Percentiles rank a stretch among this genome's conserved stretches.
Conservation (phyloP, 768 basidiomycete genomes). For the Lyophyllum atratum region DNA sequence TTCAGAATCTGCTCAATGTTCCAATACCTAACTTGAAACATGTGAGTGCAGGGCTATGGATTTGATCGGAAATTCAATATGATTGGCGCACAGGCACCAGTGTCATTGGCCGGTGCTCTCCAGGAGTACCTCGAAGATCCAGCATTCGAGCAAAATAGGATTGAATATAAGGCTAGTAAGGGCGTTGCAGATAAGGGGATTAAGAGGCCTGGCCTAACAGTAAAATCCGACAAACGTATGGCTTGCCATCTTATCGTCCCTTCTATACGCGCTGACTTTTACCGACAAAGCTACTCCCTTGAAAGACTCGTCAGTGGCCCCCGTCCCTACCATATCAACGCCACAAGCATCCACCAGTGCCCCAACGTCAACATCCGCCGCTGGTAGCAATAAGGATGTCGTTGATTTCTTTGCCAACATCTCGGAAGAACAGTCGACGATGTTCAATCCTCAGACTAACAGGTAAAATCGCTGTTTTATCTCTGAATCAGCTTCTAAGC, state of each 20-base stretch:
- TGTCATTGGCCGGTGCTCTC: constrained; percentile 89
- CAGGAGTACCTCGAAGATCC: constrained; percentile 97
- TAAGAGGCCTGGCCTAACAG: constrained; percentile 11
- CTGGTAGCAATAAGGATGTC: constrained; percentile 45
- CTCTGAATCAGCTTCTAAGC: constrained; percentile 3
- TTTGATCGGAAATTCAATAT: neutral
- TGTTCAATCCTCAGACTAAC: constrained; percentile 65
- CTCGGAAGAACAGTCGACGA: constrained; percentile 75
- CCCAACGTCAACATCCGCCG: constrained; percentile 11
- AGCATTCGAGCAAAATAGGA: constrained; percentile 93
- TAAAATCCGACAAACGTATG: constrained; percentile 32
- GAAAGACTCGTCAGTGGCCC: neutral
- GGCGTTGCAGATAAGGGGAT: constrained; percentile 51
- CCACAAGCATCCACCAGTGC: constrained; percentile 15
- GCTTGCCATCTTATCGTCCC: neutral
- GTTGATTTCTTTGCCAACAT: constrained; percentile 91
- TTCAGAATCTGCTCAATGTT: constrained; percentile 92
- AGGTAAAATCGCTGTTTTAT: constrained; percentile 37
- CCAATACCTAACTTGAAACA: constrained; percentile 94
- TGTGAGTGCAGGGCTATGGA: constrained; percentile 41
- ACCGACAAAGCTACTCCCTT: neutral
- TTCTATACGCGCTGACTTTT: neutral
- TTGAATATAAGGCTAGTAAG: constrained; percentile 89
- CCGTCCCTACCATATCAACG: constrained; percentile 5
- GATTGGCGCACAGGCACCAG: constrained; percentile 67